Conservation (phyloP, 768 basidiomycete species). For the Asterophora lycoperdoides region DNA sequence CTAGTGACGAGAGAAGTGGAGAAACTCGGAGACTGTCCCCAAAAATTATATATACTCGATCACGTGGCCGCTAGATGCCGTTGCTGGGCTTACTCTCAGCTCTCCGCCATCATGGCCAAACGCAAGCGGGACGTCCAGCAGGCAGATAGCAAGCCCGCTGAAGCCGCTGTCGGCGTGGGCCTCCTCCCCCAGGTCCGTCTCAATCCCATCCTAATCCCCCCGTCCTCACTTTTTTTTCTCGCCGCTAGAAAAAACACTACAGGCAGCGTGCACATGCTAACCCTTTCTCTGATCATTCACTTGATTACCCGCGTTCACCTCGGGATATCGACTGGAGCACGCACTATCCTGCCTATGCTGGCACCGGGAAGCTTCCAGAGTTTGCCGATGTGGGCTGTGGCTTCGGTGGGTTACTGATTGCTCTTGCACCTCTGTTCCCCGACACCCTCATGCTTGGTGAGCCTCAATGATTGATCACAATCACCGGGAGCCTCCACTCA, state of each 20-base stretch:
- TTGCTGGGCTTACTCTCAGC: constrained; percentile 11
- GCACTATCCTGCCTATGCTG: constrained; percentile 74
- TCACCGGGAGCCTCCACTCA: constrained; percentile 5
- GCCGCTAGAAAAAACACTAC: constrained; percentile 72
- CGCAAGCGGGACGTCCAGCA: constrained; percentile 27
- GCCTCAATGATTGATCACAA: constrained; percentile 17
- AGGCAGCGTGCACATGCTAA: constrained; percentile 82
- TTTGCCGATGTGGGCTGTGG: constrained; percentile 98
- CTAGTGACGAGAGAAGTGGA: constrained; percentile 16
- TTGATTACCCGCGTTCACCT: constrained; percentile 83
- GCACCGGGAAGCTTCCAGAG: constrained; percentile 66
- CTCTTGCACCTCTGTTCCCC: constrained; percentile 87
- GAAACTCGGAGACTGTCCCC: constrained; percentile 9
- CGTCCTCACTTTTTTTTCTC: constrained; percentile 1
- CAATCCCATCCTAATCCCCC: background rate
- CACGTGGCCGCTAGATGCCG: constrained; percentile 21
- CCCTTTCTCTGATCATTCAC: constrained; percentile 82
- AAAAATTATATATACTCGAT: constrained; percentile 18
- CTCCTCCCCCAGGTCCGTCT: constrained; percentile 48
- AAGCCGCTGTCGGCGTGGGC: constrained; percentile 10
- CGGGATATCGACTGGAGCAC: constrained; percentile 71
- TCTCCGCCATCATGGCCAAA: constrained; percentile 25
- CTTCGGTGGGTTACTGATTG: constrained; percentile 89
- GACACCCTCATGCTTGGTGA: constrained; percentile 91
- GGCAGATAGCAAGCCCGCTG: constrained; percentile 5